phyloP scores from a whole-genome alignment of 2,329 filamentous ascomycete genomes.

The Curvularia sp. region DNA sequence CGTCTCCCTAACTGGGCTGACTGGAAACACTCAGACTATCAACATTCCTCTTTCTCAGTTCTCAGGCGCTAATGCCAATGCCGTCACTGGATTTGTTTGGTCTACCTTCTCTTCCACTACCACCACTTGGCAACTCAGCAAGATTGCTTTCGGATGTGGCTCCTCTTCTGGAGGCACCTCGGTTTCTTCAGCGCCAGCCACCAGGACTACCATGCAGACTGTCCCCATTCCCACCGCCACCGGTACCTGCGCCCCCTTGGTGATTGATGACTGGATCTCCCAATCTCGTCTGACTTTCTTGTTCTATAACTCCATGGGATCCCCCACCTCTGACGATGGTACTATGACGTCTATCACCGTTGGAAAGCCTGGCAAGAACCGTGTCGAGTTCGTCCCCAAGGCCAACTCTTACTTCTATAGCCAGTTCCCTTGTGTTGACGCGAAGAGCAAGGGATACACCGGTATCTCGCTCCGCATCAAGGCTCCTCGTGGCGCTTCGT shows the following conservation, averaged over 20 bases:
- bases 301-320: slow-evolving; percentile 65
- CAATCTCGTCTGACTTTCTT: slow-evolving; percentile 69
- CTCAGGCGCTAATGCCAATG: slow-evolving; percentile 59
- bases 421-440: slow-evolving; percentile 63
- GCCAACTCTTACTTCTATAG: slow-evolving; percentile 65
- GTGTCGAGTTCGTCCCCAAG: slow-evolving; percentile 61
- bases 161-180: slow-evolving; percentile 9
- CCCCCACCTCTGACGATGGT: slow-evolving; percentile 64
- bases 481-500: slow-evolving; percentile 60
- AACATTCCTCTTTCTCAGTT: slow-evolving; percentile 61
- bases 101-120: slow-evolving; percentile 50
- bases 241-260: slow-evolving; percentile 54
- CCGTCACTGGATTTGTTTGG: slow-evolving; percentile 57
- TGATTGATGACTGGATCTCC: slow-evolving; percentile 68
- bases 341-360: slow-evolving; percentile 66
- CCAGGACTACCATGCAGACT: slow-evolving; percentile 10
- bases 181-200: slow-evolving; percentile 2
- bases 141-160: slow-evolving; percentile 57
- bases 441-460: slow-evolving; percentile 57
- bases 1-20: slow-evolving; percentile 57
- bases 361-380: slow-evolving; percentile 54
- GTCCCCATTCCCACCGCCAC: slow-evolving; percentile 19
- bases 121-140: slow-evolving; percentile 58
- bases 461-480: slow-evolving; percentile 65
- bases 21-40: slow-evolving; percentile 59